Percentiles rank a stretch among this genome's conserved stretches.
Evolutionary conservation across 2,329 filamentous ascomycete species (phyloP).

Genomic region (Aspergillus brasiliensis): DNA sequence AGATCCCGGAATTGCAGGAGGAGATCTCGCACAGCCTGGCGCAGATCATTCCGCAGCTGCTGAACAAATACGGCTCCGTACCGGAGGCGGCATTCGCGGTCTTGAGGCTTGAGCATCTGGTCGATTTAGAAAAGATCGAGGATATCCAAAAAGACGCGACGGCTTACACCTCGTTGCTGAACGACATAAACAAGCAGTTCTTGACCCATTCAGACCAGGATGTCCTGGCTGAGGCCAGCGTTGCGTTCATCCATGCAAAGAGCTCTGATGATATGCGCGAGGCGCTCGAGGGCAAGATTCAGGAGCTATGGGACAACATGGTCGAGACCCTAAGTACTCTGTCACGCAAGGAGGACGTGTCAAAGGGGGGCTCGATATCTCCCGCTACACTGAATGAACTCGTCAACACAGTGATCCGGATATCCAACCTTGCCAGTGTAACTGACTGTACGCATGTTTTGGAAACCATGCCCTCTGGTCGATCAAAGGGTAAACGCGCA

Average conservation of each 20-base stretch:
- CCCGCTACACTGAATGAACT: constrained; percentile 68
- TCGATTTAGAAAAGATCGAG: constrained; percentile 85
- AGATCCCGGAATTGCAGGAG: constrained; percentile 71
- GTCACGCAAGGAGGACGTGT: constrained; percentile 71
- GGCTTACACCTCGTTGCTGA: constrained; percentile 76
- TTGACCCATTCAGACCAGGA: constrained; percentile 84
- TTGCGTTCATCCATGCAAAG: constrained; percentile 80
- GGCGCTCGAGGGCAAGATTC: constrained; percentile 75
- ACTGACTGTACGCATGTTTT: constrained; percentile 75
- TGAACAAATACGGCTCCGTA: constrained; percentile 92
- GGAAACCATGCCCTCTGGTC: constrained; percentile 55
- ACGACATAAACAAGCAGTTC: constrained; percentile 93
- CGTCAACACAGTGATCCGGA: constrained; percentile 72
- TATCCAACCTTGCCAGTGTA: constrained; percentile 77
- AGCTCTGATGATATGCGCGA: constrained; percentile 88
- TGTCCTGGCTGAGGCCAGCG: constrained; percentile 80
- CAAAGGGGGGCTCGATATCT: constrained; percentile 68
- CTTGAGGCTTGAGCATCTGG: constrained; percentile 78
- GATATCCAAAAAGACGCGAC: constrained; percentile 84
- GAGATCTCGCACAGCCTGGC: constrained; percentile 77
- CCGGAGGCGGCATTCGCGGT: constrained; percentile 84
- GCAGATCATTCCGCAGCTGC: constrained; percentile 74
- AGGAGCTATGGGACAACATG: constrained; percentile 82
- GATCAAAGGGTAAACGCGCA: constrained; percentile 44
- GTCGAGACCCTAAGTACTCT: constrained; percentile 72